Conservation (phyloP, 495 filamentous ascomycete genomes). For the Neurospora discreta region DNA sequence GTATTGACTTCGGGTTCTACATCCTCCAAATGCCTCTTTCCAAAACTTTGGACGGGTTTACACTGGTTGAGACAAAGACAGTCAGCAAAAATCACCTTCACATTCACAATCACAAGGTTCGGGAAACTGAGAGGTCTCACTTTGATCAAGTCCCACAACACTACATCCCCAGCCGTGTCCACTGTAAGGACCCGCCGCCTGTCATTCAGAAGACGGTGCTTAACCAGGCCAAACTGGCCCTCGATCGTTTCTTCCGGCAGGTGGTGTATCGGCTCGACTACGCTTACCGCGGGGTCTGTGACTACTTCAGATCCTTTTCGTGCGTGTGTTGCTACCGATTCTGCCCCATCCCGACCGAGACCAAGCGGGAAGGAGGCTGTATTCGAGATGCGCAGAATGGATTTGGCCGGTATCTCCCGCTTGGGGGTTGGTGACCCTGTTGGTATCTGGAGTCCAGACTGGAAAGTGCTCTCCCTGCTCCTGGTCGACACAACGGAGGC, state of each 20-base stretch:
- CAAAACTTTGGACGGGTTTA: conserved; percentile 72
- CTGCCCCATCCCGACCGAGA: conserved; percentile 23
- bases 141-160: conserved; percentile 87
- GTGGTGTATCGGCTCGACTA: conserved; percentile 57
- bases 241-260: conserved; percentile 79
- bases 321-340: conserved; percentile 33
- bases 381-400: conserved; percentile 69
- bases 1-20: conserved; percentile 83
- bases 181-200: conserved; percentile 77
- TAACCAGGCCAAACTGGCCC: conserved; percentile 90
- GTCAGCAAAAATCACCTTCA: conserved; percentile 5
- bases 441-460: conserved; percentile 1
- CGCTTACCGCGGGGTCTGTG: conserved; percentile 44
- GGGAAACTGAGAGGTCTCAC: conserved; percentile 30
- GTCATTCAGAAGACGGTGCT: conserved; percentile 86
- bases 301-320: conserved; percentile 51
- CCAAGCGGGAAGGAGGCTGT: conserved; percentile 60
- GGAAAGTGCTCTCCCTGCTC: conserved; percentile 13
- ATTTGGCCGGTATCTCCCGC: conserved; percentile 63
- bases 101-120: neutral
- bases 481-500: conserved; percentile 33
- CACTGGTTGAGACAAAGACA: conserved; percentile 43
- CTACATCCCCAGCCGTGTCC: conserved; percentile 92
- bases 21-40: conserved; percentile 87
- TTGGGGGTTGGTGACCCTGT: conserved; percentile 21